Evolutionary conservation across 78 protist genomes (phyloP), one percentile per base, ranked within the genome.

Genomic region (slime mould (Dictyostelium discoideum)): DNA sequence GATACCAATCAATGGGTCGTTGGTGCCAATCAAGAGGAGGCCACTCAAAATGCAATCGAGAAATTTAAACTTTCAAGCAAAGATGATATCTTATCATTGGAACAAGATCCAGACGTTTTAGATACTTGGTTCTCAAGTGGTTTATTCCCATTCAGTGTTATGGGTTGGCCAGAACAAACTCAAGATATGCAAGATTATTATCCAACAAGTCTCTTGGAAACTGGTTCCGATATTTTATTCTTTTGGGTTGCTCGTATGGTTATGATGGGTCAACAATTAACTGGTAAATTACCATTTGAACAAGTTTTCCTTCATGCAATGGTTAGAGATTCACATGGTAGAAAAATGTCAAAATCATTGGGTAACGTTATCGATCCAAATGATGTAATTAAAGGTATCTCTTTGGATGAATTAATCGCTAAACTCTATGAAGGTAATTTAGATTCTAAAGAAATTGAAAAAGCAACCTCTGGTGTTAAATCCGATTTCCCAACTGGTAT

Each of bases 171-270:
- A 69, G 97, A 98, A 40, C 39, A 96, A 29, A 96, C 98, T 18
- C 22, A 48, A 5, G 99, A 98, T 57, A n/a, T 98, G 72, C 18
- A 72, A 57, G 1, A 39, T 9, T 98, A 96, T 93, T 99, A 85
- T 98, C 99, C 99, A 37, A 97, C 96, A 20, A 0, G 86, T 3
- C 92, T 99, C n/a, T 97, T 99, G 54, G 99, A 99, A 96, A 99
- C 99, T 7, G 99, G 99, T 65, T 85, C 95, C 69, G 99, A 99
- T 95, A 99, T 99, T 77, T 90, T 99, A 39, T 99, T 99, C 99
- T 99, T 99, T 98, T 99, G 99, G 99, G 99, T 99, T 9, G 99
- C 99, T 9, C 93, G 99, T 24, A 99, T 99, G 99, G 99, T 99
- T 26, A 98, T 99, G 99, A 93, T 99, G 98, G 76, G 98, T 73